phyloP scores from a whole-genome alignment of 208 protist species.

The Acanthamoeba rhysodes region DNA sequence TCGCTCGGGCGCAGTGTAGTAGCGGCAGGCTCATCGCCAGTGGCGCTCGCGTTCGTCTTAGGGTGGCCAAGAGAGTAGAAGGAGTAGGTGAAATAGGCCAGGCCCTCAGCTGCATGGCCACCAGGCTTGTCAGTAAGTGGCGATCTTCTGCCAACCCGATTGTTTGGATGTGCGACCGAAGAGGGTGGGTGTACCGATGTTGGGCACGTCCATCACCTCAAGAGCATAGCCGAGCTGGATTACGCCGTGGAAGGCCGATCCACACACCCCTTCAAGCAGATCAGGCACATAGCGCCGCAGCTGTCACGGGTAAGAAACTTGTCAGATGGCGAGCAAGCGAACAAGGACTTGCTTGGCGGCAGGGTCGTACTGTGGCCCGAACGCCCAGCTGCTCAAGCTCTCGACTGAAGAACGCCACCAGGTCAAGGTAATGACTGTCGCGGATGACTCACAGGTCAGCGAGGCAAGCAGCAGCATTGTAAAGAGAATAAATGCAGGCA shows the following conservation, averaged over 20 bases:
- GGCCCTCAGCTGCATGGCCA: not conserved
- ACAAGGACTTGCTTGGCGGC: not conserved
- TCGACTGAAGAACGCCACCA: conserved; percentile 1
- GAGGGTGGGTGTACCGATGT: not conserved
- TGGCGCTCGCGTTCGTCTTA: not conserved
- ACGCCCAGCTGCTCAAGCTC: conserved; percentile 8
- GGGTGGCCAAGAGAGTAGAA: not conserved
- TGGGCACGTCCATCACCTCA: conserved; percentile 1
- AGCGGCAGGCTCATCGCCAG: not conserved
- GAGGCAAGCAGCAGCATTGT: not conserved
- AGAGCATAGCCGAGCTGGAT: conserved; percentile 62
- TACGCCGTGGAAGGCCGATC: conserved; percentile 63
- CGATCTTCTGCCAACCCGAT: too few species aligned
- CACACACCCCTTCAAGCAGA: conserved; percentile 36
- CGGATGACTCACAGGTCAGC: too few species aligned
- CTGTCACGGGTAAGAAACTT: not conserved
- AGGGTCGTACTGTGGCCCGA: not conserved
- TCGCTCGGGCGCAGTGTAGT: not conserved
- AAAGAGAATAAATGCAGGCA: not conserved
- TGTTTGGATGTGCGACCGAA: not conserved
- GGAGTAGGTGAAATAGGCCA: conserved; percentile 42
- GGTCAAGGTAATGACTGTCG: not conserved
- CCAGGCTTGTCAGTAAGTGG: too few species aligned
- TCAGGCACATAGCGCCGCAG: conserved; percentile 20
- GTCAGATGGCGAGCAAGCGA: not conserved